Evolutionary conservation across 805 yeast species (phyloP).

Genomic region (Cyberlindnera saturnus): DNA sequence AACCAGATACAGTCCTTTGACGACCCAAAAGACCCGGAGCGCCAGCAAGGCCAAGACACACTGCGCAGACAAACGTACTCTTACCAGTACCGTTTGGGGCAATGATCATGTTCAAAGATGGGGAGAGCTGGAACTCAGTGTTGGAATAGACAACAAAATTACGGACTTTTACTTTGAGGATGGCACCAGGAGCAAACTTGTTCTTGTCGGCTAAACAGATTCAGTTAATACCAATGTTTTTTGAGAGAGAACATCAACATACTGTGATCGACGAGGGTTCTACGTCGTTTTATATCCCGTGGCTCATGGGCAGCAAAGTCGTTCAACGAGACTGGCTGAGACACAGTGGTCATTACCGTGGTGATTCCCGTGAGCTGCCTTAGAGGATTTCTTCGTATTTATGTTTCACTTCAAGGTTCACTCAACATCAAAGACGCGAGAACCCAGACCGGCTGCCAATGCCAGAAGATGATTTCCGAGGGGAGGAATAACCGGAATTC

Average conservation of each 20-base stretch:
- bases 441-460: no score
- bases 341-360: background rate
- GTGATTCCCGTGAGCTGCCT: background rate
- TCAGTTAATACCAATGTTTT: background rate
- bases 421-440: no score
- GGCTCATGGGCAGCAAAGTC: conserved; percentile 7
- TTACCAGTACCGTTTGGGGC: conserved; percentile 98
- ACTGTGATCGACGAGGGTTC: conserved; percentile 3
- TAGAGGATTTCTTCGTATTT: no score
- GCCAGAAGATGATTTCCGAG: background rate
- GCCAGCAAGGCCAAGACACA: conserved; percentile 85
- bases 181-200: conserved; percentile 38
- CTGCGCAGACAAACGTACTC: conserved; percentile 86
- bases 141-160: conserved; percentile 68
- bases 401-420: no score
- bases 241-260: background rate
- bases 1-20: conserved; percentile 52
- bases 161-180: conserved; percentile 46
- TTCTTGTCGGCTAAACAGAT: conserved; percentile 1
- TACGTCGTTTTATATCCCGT: conserved; percentile 4
- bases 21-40: conserved; percentile 67
- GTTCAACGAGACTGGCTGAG: conserved; percentile 5
- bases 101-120: conserved; percentile 81
- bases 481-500: background rate
- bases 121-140: conserved; percentile 72